A percentile compares a stretch with the other conserved stretches of the same genome.
phyloP scores from a whole-genome alignment of 225 moss, liverwort and hornwort species.

The Rhytidiadelphus loreus region DNA sequence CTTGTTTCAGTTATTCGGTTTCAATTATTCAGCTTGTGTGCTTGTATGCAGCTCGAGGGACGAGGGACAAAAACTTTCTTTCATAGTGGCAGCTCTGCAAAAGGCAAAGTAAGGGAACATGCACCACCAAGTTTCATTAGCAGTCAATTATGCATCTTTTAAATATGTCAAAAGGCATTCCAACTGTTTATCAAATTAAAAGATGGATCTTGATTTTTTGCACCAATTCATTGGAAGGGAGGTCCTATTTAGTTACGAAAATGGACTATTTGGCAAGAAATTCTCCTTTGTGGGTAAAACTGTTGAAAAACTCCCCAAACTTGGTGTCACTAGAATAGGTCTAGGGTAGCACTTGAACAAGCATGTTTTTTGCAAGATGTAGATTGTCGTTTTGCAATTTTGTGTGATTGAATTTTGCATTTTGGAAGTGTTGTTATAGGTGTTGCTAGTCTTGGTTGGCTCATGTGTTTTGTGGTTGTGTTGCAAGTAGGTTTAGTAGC shows the following conservation, averaged over 20 bases:
- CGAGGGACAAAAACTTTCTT: slow-evolving; percentile 22
- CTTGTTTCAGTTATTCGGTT: neutral
- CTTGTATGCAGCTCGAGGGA: slow-evolving; percentile 19
- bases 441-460: neutral
- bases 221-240: neutral
- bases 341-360: neutral
- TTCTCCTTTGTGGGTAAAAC: neutral
- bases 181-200: too few relatives aligned
- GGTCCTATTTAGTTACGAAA: neutral
- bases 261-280: neutral
- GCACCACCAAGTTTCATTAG: too few relatives aligned
- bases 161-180: too few relatives aligned
- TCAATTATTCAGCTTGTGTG: neutral
- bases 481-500: neutral
- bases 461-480: neutral
- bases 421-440: neutral
- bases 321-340: neutral
- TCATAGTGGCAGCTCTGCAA: slow-evolving; percentile 10
- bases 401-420: neutral
- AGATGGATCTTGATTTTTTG: neutral
- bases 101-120: slow-evolving; percentile 2
- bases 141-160: too few relatives aligned
- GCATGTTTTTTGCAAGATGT: neutral
- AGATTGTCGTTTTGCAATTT: neutral
- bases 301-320: neutral